Evolutionary conservation across 495 filamentous ascomycete species (phyloP).

Genomic region (Penicillium taxi): DNA sequence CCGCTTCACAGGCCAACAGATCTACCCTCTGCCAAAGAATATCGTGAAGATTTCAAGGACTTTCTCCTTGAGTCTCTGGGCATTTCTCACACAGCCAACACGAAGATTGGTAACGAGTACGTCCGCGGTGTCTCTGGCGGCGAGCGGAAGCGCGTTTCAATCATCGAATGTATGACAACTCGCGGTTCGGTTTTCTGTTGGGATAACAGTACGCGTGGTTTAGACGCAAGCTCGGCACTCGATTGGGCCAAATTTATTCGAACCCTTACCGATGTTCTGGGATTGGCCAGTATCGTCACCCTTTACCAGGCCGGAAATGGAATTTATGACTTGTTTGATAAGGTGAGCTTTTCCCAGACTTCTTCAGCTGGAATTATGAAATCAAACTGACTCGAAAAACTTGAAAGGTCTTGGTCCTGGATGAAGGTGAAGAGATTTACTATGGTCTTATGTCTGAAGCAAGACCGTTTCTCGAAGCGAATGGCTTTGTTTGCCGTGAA

Average conservation of each 20-base stretch:
- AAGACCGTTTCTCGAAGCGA: constrained; percentile 53
- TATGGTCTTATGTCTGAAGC: constrained; percentile 52
- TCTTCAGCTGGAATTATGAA: too few relatives aligned
- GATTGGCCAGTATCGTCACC: constrained; percentile 40
- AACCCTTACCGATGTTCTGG: constrained; percentile 39
- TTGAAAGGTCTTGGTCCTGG: constrained; percentile 54
- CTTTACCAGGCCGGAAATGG: constrained; percentile 57
- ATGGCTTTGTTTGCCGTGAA: constrained; percentile 56
- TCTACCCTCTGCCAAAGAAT: constrained; percentile 38
- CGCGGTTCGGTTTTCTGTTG: constrained; percentile 50
- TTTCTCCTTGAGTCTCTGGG: constrained; percentile 64
- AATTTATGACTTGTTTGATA: constrained; percentile 57
- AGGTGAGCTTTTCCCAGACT: too few relatives aligned
- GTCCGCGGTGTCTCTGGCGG: constrained; percentile 76
- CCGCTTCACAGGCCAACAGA: constrained; percentile 26
- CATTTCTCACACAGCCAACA: constrained; percentile 70
- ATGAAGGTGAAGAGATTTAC: constrained; percentile 55
- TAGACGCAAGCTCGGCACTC: constrained; percentile 55
- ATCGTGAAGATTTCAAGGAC: constrained; percentile 46
- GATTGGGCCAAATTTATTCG: constrained; percentile 42
- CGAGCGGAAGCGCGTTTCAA: constrained; percentile 66
- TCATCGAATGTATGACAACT: constrained; percentile 56
- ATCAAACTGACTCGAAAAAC: too few relatives aligned
- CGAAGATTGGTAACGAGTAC: constrained; percentile 72
- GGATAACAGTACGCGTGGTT: constrained; percentile 54